A percentile compares a stretch with the other conserved stretches of the same genome.
Conservation (phyloP, 176 grass and related monocot species). For the Tuctoria greenei region DNA sequence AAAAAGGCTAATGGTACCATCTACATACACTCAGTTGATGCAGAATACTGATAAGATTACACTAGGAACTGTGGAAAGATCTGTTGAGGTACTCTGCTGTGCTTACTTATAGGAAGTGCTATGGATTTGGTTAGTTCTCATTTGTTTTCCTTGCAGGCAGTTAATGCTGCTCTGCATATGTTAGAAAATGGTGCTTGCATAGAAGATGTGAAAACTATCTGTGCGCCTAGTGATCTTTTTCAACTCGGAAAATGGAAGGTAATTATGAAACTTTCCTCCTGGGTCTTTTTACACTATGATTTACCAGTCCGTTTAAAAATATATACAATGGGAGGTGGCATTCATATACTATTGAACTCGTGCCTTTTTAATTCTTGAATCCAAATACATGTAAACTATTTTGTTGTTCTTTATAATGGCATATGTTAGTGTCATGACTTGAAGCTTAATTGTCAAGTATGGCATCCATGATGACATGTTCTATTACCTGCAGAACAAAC, state of each 20-base stretch:
- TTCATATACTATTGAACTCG: background rate
- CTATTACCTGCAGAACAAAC: constrained; percentile 50
- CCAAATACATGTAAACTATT: background rate
- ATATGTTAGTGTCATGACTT: background rate
- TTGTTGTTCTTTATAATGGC: background rate
- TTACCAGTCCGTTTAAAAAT: background rate
- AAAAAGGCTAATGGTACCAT: constrained; percentile 46
- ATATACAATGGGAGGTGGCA: background rate
- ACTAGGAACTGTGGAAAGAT: constrained; percentile 58
- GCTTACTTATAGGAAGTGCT: background rate
- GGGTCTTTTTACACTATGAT: background rate
- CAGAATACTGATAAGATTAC: constrained; percentile 52
- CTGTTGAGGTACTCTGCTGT: constrained; percentile 58
- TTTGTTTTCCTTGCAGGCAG: constrained; percentile 42
- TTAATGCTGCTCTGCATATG: constrained; percentile 53
- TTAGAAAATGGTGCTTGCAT: constrained; percentile 52
- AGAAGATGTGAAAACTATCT: constrained; percentile 53
- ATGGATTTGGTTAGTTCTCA: constrained; percentile 33
- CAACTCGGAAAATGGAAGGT: constrained; percentile 68
- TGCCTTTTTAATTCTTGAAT: background rate
- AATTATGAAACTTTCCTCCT: constrained; percentile 18
- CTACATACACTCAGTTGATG: constrained; percentile 30
- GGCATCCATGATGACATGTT: constrained; percentile 5
- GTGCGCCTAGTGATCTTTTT: constrained; percentile 51
- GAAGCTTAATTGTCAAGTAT: background rate